A percentile compares a stretch with the other conserved stretches of the same genome.
Evolutionary conservation across 805 yeast genomes (phyloP).

Genomic region (Spathaspora passalidarum): DNA sequence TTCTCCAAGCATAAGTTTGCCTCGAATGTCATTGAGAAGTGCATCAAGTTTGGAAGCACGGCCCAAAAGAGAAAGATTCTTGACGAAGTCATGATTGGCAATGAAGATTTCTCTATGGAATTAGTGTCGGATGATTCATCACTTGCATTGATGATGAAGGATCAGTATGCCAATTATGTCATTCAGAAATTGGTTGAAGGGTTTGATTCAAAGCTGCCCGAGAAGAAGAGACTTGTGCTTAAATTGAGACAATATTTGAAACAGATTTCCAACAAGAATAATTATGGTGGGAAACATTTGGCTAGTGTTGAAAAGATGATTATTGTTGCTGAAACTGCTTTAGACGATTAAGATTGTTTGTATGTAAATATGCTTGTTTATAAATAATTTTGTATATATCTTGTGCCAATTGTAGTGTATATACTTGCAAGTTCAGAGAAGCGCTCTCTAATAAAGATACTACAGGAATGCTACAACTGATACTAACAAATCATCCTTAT

Average conservation of each 20-base stretch:
- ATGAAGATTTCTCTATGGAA: constrained; percentile 45
- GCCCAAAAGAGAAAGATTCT: constrained; percentile 62
- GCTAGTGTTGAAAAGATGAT: constrained; percentile 78
- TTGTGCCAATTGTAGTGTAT: neutral
- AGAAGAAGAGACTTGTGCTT: constrained; percentile 65
- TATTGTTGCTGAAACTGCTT: constrained; percentile 50
- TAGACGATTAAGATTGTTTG: constrained; percentile 22
- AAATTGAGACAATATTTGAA: constrained; percentile 80
- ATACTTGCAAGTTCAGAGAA: neutral
- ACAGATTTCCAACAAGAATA: constrained; percentile 58
- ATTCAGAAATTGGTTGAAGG: constrained; percentile 91
- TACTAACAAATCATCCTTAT: neutral
- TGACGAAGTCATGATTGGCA: constrained; percentile 58
- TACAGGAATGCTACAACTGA: neutral
- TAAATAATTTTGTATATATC: neutral
- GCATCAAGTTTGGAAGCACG: constrained; percentile 69
- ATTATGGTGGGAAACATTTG: constrained; percentile 80
- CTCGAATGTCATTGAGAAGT: constrained; percentile 94
- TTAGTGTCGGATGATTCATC: constrained; percentile 63
- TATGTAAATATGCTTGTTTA: neutral
- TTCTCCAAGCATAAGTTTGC: constrained; percentile 97
- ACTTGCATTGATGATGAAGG: constrained; percentile 91
- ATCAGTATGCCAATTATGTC: constrained; percentile 96
- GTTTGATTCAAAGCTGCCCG: constrained; percentile 56
- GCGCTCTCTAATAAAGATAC: neutral